Conservation (phyloP, 192 early-diverging fungal genomes). For the Coemansia erecta region DNA sequence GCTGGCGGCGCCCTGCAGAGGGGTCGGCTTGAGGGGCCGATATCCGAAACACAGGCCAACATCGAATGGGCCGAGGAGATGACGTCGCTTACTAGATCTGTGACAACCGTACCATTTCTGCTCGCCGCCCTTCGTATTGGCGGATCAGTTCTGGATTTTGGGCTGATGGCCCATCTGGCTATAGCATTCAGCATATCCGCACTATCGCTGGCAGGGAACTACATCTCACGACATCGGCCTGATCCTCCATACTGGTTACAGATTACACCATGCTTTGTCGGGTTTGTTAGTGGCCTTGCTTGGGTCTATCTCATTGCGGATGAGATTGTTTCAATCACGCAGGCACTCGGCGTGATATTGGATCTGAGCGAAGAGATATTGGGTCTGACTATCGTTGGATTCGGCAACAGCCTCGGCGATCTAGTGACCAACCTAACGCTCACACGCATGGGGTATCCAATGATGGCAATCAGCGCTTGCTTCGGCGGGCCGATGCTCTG, state of each 20-base stretch:
- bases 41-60: not conserved
- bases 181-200: constrained; percentile 5
- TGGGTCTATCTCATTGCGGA: constrained; percentile 90
- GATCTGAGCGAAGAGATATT: constrained; percentile 79
- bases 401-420: constrained; percentile 85
- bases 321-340: constrained; percentile 85
- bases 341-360: constrained; percentile 75
- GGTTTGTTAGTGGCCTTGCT: constrained; percentile 73
- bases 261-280: constrained; percentile 57
- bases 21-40: not conserved
- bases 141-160: constrained; percentile 1
- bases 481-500: constrained; percentile 92
- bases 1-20: not conserved
- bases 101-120: constrained; percentile 22
- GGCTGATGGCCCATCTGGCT: not conserved
- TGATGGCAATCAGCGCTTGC: constrained; percentile 94
- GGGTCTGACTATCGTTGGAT: constrained; percentile 81
- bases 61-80: constrained; percentile 24
- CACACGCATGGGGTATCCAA: constrained; percentile 85
- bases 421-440: constrained; percentile 91
- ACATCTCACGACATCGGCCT: constrained; percentile 1
- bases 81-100: constrained; percentile 23
- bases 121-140: constrained; percentile 11
- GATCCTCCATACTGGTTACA: constrained; percentile 18
- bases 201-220: constrained; percentile 18